phyloP scores from a whole-genome alignment of 768 basidiomycete genomes.

The Naganishia vaughanmartiniae region DNA sequence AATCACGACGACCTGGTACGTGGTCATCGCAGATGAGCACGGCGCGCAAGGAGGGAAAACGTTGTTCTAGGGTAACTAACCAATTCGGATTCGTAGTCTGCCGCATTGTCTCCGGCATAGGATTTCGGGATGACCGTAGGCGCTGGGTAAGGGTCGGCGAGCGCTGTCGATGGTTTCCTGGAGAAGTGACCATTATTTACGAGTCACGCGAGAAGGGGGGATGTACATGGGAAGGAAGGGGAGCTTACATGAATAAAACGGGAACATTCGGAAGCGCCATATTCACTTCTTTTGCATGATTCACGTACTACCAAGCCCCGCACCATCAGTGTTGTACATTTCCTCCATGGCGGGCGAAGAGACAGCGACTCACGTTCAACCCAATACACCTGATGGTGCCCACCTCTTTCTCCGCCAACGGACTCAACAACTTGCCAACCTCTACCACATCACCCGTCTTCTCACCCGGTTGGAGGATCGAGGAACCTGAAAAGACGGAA shows the following conservation, averaged over 20 bases:
- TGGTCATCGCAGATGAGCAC: background rate
- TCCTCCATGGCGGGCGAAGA: background rate
- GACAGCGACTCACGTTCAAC: slow-evolving; percentile 43
- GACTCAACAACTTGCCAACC: slow-evolving; percentile 44
- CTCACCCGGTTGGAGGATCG: slow-evolving; percentile 42
- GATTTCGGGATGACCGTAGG: slow-evolving; percentile 42
- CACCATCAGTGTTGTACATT: background rate
- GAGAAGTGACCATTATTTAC: background rate
- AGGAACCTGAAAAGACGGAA: slow-evolving; percentile 41
- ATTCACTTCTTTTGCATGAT: slow-evolving; percentile 48
- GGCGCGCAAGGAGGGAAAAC: slow-evolving; percentile 5
- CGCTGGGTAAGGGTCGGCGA: slow-evolving; percentile 46
- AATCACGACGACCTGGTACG: slow-evolving; percentile 61
- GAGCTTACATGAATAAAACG: slow-evolving; percentile 46
- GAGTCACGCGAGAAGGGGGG: background rate
- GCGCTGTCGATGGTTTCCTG: slow-evolving; percentile 47
- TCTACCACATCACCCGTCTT: slow-evolving; percentile 39
- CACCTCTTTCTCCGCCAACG: slow-evolving; percentile 43
- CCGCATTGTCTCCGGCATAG: slow-evolving; percentile 36
- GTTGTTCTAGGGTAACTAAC: slow-evolving; percentile 21
- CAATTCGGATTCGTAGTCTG: slow-evolving; percentile 51
- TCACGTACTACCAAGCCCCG: slow-evolving; percentile 40
- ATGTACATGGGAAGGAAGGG: background rate
- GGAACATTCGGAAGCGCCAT: slow-evolving; percentile 45
- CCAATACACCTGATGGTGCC: slow-evolving; percentile 53